Conservation (phyloP, 108 stramenopile genomes). For the Skeletonema menzelii region DNA sequence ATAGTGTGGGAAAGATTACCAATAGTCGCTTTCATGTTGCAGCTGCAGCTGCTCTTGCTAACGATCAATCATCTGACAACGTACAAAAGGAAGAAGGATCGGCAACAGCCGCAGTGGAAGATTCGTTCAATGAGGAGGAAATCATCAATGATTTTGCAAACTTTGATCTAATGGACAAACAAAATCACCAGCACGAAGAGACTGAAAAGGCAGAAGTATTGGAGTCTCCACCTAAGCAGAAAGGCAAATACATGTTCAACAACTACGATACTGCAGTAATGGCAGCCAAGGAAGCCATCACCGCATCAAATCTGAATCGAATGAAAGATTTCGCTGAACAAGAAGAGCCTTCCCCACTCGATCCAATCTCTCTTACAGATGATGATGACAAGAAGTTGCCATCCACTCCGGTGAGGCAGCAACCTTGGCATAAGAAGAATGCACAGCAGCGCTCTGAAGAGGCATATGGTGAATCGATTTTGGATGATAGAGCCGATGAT, state of each 20-base stretch:
- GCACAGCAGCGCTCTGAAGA: background rate
- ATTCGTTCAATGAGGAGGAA: background rate
- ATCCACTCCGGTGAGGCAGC: background rate
- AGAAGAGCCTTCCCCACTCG: slow-evolving; percentile 1
- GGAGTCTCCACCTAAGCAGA: background rate
- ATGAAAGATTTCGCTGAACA: background rate
- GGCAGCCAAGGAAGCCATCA: slow-evolving; percentile 49
- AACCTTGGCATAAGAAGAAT: slow-evolving; percentile 6
- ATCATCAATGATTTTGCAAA: background rate
- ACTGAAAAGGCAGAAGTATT: background rate
- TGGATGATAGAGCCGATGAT: background rate
- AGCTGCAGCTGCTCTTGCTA: background rate
- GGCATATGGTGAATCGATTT: background rate
- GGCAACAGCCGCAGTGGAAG: background rate
- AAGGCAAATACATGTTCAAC: slow-evolving; percentile 10
- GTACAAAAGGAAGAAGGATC: background rate
- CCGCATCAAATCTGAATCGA: slow-evolving; percentile 35
- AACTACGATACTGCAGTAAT: slow-evolving; percentile 47
- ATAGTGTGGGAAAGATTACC: background rate
- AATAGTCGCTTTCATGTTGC: background rate
- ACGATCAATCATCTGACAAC: background rate
- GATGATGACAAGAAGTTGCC: background rate
- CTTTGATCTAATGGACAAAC: background rate
- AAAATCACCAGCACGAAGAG: background rate
- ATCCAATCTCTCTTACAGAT: background rate